Conservation (phyloP, 2,329 filamentous ascomycete species). For the Talaromyces sp. region DNA sequence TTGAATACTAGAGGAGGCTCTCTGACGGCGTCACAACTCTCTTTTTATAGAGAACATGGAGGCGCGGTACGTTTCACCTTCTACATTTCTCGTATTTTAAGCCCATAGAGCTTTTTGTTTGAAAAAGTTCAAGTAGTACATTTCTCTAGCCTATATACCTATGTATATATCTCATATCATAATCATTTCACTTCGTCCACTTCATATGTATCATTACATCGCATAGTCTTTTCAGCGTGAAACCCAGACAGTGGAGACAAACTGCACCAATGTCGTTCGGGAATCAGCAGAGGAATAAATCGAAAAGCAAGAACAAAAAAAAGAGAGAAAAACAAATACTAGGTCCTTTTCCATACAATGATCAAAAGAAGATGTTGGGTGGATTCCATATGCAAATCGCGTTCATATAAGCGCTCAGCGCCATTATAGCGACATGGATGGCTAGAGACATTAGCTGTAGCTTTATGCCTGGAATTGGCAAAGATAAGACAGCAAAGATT, state of each 20-base stretch:
- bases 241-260: background rate
- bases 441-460: slow-evolving; percentile 38
- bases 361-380: background rate
- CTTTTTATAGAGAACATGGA: slow-evolving; percentile 1
- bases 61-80: slow-evolving; percentile 21
- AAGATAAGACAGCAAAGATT: slow-evolving; percentile 62
- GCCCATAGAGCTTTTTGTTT: background rate
- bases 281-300: background rate
- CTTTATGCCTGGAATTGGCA: slow-evolving; percentile 31
- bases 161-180: background rate
- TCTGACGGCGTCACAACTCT: slow-evolving; percentile 12
- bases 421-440: slow-evolving; percentile 44
- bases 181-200: background rate
- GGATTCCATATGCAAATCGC: slow-evolving; percentile 26
- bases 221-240: background rate
- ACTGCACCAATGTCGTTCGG: background rate
- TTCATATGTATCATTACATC: background rate
- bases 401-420: slow-evolving; percentile 32
- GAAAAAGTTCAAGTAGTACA: background rate
- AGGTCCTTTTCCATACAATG: background rate
- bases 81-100: slow-evolving; percentile 13
- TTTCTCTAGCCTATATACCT: background rate
- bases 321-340: background rate
- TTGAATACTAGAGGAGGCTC: slow-evolving; percentile 13
- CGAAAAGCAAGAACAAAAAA: background rate